Base-by-base conservation (phyloP, 768 basidiomycete genomes). In the Naganishia onofrii region DNA sequence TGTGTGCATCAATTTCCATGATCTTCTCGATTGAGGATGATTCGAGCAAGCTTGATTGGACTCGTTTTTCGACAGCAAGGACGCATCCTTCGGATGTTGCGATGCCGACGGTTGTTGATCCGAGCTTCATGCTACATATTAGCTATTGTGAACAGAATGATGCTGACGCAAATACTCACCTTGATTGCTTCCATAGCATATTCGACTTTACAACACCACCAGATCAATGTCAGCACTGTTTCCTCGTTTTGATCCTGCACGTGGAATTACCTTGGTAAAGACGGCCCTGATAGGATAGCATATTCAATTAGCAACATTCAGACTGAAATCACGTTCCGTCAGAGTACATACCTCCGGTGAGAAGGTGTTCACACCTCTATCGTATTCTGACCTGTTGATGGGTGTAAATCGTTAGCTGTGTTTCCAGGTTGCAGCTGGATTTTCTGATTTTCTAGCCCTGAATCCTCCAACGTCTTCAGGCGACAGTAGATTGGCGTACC, bases 161-260 rank as follows among this genome's bases (percentile, higher is more conserved):
- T 70, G 73, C 93, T 93, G 83, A 96, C 17, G 23, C 7, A 63
- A 29, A 13, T 6, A 63, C 60, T 44, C 26, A 63, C 60, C 42
- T 63, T 98, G 82, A 98, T 98, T 9, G 96, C 96, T 79, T 99
- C 96, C 80, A 98, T 99, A 64, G 96, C 96, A 85, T 98, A 98
- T 83, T 99, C 96, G 82, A 99, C 95, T 97, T 75, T 1, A 38
- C 29, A 42, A 38, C 28, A 64, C 26, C 19, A 19, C 36, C 38
- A 48, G 19, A 8, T 28, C 10, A 23, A 15, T 28, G 23, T 69
- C n/a, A 58, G 66, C 34, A 52, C 28, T 26, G 15, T 23, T 42
- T 23, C 31, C 28, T 34, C 38, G 21, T 13, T 51, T 51, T 19
- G 38, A 54, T 31, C 34, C 28, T 7, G 8, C 36, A 42, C 23